Percentiles rank a stretch among this genome's conserved stretches.
phyloP scores from a whole-genome alignment of 2,329 filamentous ascomycete species.

The Phialocephala subalpina region DNA sequence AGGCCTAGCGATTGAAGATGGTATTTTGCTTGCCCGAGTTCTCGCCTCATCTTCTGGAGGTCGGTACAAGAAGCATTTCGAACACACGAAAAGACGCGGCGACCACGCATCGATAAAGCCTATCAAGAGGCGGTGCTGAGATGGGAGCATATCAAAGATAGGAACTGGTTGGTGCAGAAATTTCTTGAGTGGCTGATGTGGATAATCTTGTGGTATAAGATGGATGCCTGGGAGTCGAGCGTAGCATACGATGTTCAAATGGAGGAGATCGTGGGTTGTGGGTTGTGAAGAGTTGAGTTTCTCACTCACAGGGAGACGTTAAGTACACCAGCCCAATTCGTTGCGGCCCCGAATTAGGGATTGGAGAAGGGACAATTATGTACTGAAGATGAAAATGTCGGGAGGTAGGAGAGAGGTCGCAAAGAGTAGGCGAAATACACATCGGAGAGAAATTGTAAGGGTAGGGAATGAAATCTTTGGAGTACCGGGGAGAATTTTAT shows the following conservation, averaged over 20 bases:
- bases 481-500: too few relatives aligned
- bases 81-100: conserved; percentile 54
- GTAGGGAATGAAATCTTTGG: too few relatives aligned
- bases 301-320: too few relatives aligned
- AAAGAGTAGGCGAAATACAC: too few relatives aligned
- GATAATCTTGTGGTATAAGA: conserved; percentile 33
- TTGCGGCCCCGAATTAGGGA: too few relatives aligned
- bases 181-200: conserved; percentile 40
- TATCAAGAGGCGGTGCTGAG: conserved; percentile 50
- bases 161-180: conserved; percentile 52
- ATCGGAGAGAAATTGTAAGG: too few relatives aligned
- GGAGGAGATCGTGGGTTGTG: too few relatives aligned
- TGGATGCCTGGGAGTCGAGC: conserved; percentile 26
- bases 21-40: conserved; percentile 53
- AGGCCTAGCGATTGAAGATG: conserved; percentile 61
- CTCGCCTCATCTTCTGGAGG: conserved; percentile 29
- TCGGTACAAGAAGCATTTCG: conserved; percentile 53
- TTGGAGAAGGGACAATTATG: too few relatives aligned
- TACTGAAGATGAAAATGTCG: too few relatives aligned
- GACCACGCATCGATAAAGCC: conserved; percentile 52
- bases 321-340: too few relatives aligned
- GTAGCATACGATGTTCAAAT: conserved; percentile 32
- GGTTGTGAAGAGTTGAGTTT: too few relatives aligned
- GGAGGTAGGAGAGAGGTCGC: too few relatives aligned
- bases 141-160: conserved; percentile 46